Evolutionary conservation across 1,139 yeast genomes (phyloP).

Genomic region (Taphrina pruni): DNA sequence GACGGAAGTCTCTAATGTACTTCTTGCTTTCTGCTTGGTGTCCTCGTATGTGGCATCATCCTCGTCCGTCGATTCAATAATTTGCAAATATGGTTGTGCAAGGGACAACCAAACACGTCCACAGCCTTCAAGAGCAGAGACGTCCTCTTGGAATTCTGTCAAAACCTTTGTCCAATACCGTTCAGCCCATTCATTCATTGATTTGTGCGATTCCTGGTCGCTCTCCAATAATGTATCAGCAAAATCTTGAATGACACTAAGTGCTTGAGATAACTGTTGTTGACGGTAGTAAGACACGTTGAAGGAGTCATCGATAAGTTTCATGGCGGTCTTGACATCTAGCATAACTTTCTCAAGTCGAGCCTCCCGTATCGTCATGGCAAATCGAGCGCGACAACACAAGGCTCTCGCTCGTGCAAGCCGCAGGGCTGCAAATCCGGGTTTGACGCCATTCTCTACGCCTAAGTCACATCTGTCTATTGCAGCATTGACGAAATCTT

Average conservation of each 20-base stretch:
- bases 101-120: conserved; percentile 30
- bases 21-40: background rate
- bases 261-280: background rate
- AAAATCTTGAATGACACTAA: conserved; percentile 23
- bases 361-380: background rate
- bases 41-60: background rate
- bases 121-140: conserved; percentile 28
- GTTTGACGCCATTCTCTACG: conserved; percentile 50
- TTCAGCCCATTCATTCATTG: conserved; percentile 21
- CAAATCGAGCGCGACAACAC: background rate
- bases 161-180: conserved; percentile 22
- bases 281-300: conserved; percentile 1
- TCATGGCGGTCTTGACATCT: background rate
- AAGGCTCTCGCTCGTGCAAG: conserved; percentile 14
- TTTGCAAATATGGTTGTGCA: conserved; percentile 8
- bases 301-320: conserved; percentile 10
- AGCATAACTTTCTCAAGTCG: background rate
- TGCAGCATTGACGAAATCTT: conserved; percentile 70
- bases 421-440: background rate
- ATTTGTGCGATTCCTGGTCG: conserved; percentile 7
- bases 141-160: conserved; percentile 18
- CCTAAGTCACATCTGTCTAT: conserved; percentile 73
- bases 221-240: conserved; percentile 16
- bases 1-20: conserved; percentile 11
- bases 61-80: background rate